A percentile compares a stretch with the other conserved stretches of the same genome.
Evolutionary conservation across 345 rosid genomes (phyloP).

Genomic region (Lenwebbia sp.): DNA sequence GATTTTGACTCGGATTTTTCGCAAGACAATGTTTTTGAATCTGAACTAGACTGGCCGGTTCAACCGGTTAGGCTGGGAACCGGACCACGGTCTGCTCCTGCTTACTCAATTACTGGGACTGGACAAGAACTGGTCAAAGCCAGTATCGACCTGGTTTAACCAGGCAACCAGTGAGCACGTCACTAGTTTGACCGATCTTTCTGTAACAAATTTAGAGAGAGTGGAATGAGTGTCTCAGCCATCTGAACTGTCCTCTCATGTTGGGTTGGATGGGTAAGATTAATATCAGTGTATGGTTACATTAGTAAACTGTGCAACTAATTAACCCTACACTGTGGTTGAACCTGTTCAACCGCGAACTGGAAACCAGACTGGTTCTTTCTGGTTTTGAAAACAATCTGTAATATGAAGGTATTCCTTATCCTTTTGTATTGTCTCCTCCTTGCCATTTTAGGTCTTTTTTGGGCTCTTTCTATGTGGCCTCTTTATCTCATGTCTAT

Average conservation of each 20-base stretch:
- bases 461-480: neutral
- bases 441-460: neutral
- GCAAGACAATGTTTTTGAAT: neutral
- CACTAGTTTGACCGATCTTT: neutral
- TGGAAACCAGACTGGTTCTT: neutral
- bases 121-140: neutral
- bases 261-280: neutral
- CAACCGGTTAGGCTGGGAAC: neutral
- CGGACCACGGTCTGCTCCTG: neutral
- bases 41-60: neutral
- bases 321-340: neutral
- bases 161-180: neutral
- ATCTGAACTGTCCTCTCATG: neutral
- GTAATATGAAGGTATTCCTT: neutral
- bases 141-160: neutral
- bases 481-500: neutral
- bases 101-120: neutral
- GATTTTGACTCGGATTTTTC: neutral
- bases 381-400: neutral
- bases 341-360: neutral
- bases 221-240: neutral
- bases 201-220: neutral
- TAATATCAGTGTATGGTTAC: neutral
- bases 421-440: neutral
- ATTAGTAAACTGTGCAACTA: neutral